Percentiles rank a stretch among this genome's conserved stretches.
Evolutionary conservation across 179 eudicot genomes (phyloP).

Genomic region (Silene coronaria): DNA sequence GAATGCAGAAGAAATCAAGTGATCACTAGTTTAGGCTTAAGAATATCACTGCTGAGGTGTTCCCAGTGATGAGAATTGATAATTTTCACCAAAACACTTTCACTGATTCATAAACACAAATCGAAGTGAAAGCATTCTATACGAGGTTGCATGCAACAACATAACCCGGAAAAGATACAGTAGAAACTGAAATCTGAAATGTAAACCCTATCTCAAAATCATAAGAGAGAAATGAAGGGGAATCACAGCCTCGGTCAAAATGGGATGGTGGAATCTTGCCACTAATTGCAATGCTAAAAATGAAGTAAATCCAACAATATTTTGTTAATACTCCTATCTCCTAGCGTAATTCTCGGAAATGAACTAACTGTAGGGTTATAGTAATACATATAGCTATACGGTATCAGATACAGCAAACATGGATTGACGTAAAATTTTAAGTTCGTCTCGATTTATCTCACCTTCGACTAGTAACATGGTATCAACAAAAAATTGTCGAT

Average conservation of each 20-base stretch:
- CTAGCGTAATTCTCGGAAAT: not conserved
- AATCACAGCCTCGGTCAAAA: not conserved
- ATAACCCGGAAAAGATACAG: not conserved
- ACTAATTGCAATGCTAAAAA: not conserved
- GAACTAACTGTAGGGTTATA: not conserved
- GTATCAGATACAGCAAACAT: not conserved
- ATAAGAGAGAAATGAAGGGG: not conserved
- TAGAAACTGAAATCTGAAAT: not conserved
- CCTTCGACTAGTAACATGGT: conserved; percentile 66
- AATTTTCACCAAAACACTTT: not conserved
- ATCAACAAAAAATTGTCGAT: conserved; percentile 68
- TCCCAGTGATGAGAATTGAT: not conserved
- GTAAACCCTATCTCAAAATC: not conserved
- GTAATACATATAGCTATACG: not conserved
- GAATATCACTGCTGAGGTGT: not conserved
- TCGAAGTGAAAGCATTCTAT: not conserved
- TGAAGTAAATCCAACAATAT: not conserved
- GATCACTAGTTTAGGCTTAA: not conserved
- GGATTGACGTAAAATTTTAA: not conserved
- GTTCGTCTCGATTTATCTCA: conserved; percentile 16
- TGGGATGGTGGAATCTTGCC: not conserved
- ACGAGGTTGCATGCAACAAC: not conserved
- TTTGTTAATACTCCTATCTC: not conserved
- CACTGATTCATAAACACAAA: not conserved
- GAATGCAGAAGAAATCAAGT: not conserved